Evolutionary conservation across 192 early-diverging fungal genomes (phyloP), one percentile per base, ranked within the genome.

Genomic region (Coemansia sp.): DNA sequence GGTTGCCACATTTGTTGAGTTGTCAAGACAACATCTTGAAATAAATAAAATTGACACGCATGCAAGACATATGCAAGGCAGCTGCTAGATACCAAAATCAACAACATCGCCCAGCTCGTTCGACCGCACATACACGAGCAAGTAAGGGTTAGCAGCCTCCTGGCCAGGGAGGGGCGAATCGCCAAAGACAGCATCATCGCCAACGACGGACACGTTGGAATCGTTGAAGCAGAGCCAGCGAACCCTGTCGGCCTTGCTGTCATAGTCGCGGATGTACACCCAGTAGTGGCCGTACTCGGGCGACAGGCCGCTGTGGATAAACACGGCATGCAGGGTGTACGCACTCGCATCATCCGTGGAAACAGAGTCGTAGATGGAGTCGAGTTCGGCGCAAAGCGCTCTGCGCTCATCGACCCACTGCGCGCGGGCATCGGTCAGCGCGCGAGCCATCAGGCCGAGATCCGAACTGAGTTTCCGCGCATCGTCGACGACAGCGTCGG

Each of bases 201-300:
- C 68, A 11, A 87, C 85, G 65, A 86, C 86, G 0, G 85, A 79
- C 0, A 93, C 88, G n/a, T 75, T 9, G 9, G 89, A 87, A 67
- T 93, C 92, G 61, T 92, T 93, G 52, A 88, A 93, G 56, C 90
- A 89, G 49, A 89, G 74, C 91, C 92, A 93, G 11, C 89, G 83
- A 15, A 78, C 64, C 15, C 75, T 42, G 13, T 72, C 69, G 8
- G 47, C 47, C 9, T 41, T 52, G 4, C 56, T 21, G 26, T 76
- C 61, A 40, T 77, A 73, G 62, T 93, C 90, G 11, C 85, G 76
- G 18, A 93, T 84, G 43, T 93, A 92, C 3, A 89, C 84, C 92
- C 92, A 93, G 62, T 93, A 93, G 63, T 93, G 92, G 2, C 92
- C 92, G 70, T 70, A 79, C 81, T 88, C 89, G 7, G 86, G 84